A percentile compares a stretch with the other conserved stretches of the same genome.
Conservation (phyloP, 2,329 filamentous ascomycete genomes). For the Xylaria sp. region DNA sequence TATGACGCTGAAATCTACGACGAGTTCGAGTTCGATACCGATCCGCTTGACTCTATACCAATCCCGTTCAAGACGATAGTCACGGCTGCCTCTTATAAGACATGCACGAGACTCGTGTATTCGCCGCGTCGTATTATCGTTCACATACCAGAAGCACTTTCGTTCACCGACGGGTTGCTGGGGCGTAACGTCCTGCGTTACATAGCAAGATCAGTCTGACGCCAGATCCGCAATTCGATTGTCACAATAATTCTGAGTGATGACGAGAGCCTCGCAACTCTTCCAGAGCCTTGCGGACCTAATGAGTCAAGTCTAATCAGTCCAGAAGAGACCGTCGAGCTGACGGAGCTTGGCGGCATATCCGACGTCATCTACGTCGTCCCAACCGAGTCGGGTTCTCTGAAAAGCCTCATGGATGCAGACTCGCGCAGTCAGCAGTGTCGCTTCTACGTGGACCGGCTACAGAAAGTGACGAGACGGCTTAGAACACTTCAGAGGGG, state of each 20-base stretch:
- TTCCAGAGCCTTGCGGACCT: not conserved
- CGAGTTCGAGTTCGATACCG: not conserved
- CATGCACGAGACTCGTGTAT: not conserved
- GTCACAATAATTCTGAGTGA: not conserved
- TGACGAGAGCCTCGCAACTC: not conserved
- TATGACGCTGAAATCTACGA: not conserved
- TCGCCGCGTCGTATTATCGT: not conserved
- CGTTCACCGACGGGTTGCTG: not conserved
- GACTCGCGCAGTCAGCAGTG: not conserved
- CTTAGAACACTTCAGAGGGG: not conserved
- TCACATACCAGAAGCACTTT: not conserved
- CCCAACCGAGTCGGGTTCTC: not conserved
- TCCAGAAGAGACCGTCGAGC: not conserved
- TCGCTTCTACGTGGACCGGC: not conserved
- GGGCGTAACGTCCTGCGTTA: constrained; percentile 2
- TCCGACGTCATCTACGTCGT: constrained; percentile 1
- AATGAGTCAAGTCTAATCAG: not conserved
- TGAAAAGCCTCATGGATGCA: not conserved
- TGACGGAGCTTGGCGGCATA: not conserved
- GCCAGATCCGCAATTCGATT: not conserved
- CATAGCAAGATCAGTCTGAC: not conserved
- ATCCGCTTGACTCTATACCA: constrained; percentile 1
- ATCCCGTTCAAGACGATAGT: not conserved
- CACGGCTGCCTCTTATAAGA: not conserved
- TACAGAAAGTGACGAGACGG: not conserved